Evolutionary conservation across 495 filamentous ascomycete genomes (phyloP).

Genomic region (Cairneyella variabilis): DNA sequence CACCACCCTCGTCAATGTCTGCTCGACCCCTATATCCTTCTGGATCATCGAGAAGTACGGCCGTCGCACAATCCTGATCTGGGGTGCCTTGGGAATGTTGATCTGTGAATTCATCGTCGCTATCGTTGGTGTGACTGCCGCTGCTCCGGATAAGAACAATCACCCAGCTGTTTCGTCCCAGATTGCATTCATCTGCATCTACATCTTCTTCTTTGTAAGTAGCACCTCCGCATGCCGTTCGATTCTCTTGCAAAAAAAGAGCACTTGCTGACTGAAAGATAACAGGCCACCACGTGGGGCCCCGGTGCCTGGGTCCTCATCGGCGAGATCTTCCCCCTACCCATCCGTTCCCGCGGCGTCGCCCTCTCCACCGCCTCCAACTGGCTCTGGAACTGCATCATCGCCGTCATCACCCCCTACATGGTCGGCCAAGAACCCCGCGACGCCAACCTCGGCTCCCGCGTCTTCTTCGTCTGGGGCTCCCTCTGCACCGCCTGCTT

Average conservation of each 20-base stretch:
- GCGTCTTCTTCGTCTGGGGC: conserved; percentile 81
- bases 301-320: conserved; percentile 68
- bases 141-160: conserved; percentile 35
- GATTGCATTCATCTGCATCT: conserved; percentile 69
- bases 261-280: conserved; percentile 50
- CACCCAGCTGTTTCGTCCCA: conserved; percentile 17
- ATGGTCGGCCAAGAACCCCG: conserved; percentile 27
- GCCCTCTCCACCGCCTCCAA: conserved; percentile 79
- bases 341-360: conserved; percentile 77
- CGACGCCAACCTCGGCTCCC: conserved; percentile 56
- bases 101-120: conserved; percentile 83
- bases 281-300: neutral
- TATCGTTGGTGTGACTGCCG: conserved; percentile 64
- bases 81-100: conserved; percentile 69
- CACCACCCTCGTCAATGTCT: conserved; percentile 71
- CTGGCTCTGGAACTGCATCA: conserved; percentile 73
- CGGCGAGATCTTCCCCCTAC: conserved; percentile 83
- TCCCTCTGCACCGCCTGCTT: conserved; percentile 61
- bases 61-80: conserved; percentile 63
- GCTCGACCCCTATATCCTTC: conserved; percentile 68
- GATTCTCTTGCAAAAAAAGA: neutral
- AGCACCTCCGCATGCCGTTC: conserved; percentile 69
- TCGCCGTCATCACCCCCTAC: conserved; percentile 28
- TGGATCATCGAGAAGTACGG: conserved; percentile 60
- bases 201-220: conserved; percentile 77